Evolutionary conservation across 2,329 filamentous ascomycete species (phyloP).

Genomic region (Colletotrichum theobromicola): DNA sequence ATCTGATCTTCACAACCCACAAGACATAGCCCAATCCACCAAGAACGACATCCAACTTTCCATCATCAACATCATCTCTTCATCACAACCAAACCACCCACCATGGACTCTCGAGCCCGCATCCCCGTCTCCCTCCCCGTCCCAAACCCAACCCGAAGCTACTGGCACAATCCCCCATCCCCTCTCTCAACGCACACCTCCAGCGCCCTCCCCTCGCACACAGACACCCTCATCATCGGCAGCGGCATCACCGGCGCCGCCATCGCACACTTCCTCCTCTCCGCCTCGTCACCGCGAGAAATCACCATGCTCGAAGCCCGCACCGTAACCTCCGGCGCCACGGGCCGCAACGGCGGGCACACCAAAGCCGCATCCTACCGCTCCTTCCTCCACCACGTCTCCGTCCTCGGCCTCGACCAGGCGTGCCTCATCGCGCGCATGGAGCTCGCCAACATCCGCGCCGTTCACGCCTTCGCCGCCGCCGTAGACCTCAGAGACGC

Average conservation of each 20-base stretch:
- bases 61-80: neutral
- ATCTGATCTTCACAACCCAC: neutral
- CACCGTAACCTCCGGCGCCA: slow-evolving; percentile 55
- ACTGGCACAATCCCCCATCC: slow-evolving; percentile 50
- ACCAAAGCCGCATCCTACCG: slow-evolving; percentile 54
- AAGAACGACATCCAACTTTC: neutral
- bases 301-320: slow-evolving; percentile 57
- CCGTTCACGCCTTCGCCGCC: slow-evolving; percentile 59
- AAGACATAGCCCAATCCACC: neutral
- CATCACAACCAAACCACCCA: neutral
- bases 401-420: slow-evolving; percentile 48
- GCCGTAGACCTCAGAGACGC: slow-evolving; percentile 41
- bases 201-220: slow-evolving; percentile 35
- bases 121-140: slow-evolving; percentile 35
- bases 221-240: slow-evolving; percentile 58
- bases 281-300: neutral
- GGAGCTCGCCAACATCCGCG: slow-evolving; percentile 57
- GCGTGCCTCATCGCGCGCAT: slow-evolving; percentile 57
- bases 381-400: slow-evolving; percentile 52
- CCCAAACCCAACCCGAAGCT: slow-evolving; percentile 46
- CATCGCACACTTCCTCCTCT: slow-evolving; percentile 35
- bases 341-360: slow-evolving; percentile 59
- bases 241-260: slow-evolving; percentile 59
- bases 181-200: slow-evolving; percentile 29
- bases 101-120: slow-evolving; percentile 12